A percentile compares a stretch with the other conserved stretches of the same genome.
phyloP scores from a whole-genome alignment of 805 yeast species.

The Wickerhamiella domercqiae region DNA sequence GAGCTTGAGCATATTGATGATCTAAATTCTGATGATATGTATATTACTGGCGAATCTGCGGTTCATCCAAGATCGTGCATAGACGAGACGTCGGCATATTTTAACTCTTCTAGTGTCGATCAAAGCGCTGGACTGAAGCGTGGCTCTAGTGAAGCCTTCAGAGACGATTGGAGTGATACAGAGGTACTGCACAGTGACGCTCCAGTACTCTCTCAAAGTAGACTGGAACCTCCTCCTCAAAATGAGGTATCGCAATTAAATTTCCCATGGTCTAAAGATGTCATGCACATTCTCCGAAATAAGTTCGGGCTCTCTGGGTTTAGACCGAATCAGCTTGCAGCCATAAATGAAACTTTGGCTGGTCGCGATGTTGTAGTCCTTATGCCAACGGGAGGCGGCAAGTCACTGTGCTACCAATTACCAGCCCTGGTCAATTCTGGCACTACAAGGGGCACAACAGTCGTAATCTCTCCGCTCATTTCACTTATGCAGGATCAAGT shows the following conservation, averaged over 20 bases:
- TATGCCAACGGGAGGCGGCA: conserved; percentile 99
- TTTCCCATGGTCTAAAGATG: conserved; percentile 54
- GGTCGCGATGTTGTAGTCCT: conserved; percentile 86
- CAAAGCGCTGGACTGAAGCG: not conserved
- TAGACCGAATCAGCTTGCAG: conserved; percentile 74
- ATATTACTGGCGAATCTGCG: not conserved
- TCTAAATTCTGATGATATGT: not conserved
- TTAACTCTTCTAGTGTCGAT: not conserved
- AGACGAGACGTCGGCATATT: not conserved
- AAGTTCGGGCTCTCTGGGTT: conserved; percentile 53
- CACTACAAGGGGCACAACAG: conserved; percentile 63
- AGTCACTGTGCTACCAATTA: conserved; percentile 85
- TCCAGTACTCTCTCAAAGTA: not conserved
- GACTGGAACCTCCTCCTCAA: not conserved
- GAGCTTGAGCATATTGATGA: conserved; percentile 1
- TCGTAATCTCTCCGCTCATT: conserved; percentile 86
- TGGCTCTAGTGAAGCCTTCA: not conserved
- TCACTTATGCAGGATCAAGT: conserved; percentile 98
- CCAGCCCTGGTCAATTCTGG: conserved; percentile 79
- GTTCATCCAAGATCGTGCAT: not conserved
- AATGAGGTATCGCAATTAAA: not conserved
- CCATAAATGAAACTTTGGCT: conserved; percentile 55
- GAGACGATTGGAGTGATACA: conserved; percentile 1
- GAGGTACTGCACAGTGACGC: not conserved
- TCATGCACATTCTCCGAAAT: conserved; percentile 37